phyloP scores from a whole-genome alignment of 2,329 filamentous ascomycete genomes.

The Dactylellina drechsleri region DNA sequence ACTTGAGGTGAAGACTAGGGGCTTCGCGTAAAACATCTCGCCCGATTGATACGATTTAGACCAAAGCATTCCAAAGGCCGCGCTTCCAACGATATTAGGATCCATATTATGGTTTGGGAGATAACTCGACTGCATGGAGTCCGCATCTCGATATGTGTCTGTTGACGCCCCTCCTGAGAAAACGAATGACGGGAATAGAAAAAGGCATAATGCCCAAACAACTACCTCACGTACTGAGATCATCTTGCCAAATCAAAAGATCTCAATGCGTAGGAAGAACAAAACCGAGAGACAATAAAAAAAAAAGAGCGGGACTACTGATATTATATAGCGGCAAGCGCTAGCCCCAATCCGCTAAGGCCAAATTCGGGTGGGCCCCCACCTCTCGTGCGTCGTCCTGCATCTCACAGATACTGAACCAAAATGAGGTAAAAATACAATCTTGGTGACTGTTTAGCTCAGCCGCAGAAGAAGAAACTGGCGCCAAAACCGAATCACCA shows the following conservation, averaged over 20 bases:
- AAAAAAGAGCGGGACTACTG: too few relatives aligned
- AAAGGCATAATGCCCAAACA: conserved; percentile 12
- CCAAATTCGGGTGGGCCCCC: too few relatives aligned
- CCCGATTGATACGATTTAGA: conserved; percentile 25
- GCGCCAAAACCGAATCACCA: too few relatives aligned
- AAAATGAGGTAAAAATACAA: too few relatives aligned
- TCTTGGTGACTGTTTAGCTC: too few relatives aligned
- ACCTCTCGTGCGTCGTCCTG: too few relatives aligned
- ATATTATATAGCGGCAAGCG: too few relatives aligned
- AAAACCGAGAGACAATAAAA: too few relatives aligned
- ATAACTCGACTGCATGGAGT: conserved; percentile 61
- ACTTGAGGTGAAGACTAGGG: conserved; percentile 40
- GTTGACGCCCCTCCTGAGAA: conserved; percentile 54
- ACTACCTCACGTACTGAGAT: conserved; percentile 5
- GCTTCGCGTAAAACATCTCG: conserved; percentile 38
- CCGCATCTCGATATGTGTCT: conserved; percentile 59
- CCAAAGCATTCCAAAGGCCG: conserved; percentile 61
- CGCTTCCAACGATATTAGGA: conserved; percentile 60
- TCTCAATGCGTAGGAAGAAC: conserved; percentile 2
- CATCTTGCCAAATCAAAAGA: conserved; percentile 10
- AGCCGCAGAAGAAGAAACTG: too few relatives aligned
- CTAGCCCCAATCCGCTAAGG: too few relatives aligned
- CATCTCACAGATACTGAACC: too few relatives aligned
- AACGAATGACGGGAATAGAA: conserved; percentile 19
- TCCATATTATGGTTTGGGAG: conserved; percentile 63